These are phyloP conservation scores for Dictyostelium firmibasis DNA, from an alignment of 78 protist species.

Conservation along the genomic window DNA sequence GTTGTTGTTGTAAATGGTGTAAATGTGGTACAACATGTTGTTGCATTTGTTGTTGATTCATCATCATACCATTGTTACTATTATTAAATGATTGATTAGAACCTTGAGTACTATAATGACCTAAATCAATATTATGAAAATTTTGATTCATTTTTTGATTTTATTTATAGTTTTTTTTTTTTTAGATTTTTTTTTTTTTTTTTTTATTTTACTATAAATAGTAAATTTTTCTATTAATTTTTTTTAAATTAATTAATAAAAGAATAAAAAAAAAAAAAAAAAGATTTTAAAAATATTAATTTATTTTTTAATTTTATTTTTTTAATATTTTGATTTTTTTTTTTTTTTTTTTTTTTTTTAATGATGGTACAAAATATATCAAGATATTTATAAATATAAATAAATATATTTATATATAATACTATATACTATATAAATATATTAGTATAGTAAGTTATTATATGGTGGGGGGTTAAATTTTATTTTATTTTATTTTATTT, in stretches of 20 bases:
- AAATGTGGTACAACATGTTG: slow-evolving; percentile 67
- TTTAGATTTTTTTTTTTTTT: neutral
- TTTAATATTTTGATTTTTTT: too few species aligned
- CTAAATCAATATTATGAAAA: slow-evolving; percentile 45
- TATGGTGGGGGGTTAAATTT: neutral
- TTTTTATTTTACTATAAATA: neutral
- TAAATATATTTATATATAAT: neutral
- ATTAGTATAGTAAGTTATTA: neutral
- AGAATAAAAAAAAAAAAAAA: neutral
- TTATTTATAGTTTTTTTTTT: neutral
- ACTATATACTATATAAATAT: neutral
- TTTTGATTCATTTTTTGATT: slow-evolving; percentile 35
- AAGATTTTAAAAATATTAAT: neutral
- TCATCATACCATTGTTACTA: neutral
- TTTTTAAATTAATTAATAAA: neutral
- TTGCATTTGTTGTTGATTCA: slow-evolving; percentile 13
- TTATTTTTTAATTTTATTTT: too few species aligned
- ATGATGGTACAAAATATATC: neutral
- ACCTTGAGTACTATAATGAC: slow-evolving; percentile 15
- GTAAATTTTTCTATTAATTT: neutral
- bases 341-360: neutral
- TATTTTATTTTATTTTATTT: neutral
- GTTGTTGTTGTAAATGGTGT: slow-evolving; percentile 5
- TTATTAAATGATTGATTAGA: neutral
- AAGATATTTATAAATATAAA: neutral